Percentiles rank a stretch among this genome's conserved stretches.
Conservation (phyloP, 129 eudicot genomes). For the Flaveria linearis region DNA sequence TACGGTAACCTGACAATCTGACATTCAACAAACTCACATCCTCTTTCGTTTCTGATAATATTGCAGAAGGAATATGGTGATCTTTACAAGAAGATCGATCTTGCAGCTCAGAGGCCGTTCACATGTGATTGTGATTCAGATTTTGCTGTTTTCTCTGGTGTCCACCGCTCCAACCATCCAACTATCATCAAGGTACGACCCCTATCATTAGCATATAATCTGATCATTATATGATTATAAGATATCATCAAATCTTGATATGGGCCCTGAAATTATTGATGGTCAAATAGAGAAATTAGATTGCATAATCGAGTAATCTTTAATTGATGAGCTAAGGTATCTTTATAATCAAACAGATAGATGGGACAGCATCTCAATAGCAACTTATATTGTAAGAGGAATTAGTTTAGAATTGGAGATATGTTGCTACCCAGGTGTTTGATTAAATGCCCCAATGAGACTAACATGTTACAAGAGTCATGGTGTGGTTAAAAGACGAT, state of each 20-base stretch:
- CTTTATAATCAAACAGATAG: background rate
- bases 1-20: too few relatives aligned
- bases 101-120: slow-evolving; percentile 36
- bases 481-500: too few relatives aligned
- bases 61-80: slow-evolving; percentile 48
- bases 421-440: too few relatives aligned
- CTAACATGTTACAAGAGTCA: too few relatives aligned
- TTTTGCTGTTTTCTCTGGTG: slow-evolving; percentile 36
- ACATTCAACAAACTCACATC: background rate
- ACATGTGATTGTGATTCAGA: slow-evolving; percentile 45
- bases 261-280: too few relatives aligned
- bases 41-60: slow-evolving; percentile 20
- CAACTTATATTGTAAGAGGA: too few relatives aligned
- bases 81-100: slow-evolving; percentile 48
- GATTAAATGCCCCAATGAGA: too few relatives aligned
- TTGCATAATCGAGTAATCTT: background rate
- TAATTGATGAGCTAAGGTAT: background rate
- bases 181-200: slow-evolving; percentile 52
- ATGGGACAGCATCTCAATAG: background rate
- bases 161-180: slow-evolving; percentile 52
- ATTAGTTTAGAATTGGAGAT: too few relatives aligned
- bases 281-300: too few relatives aligned
- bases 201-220: too few relatives aligned
- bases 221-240: too few relatives aligned
- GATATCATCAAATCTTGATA: too few relatives aligned